phyloP scores from a whole-genome alignment of 352 stramenopile genomes.

The Pythium guiyangense region DNA sequence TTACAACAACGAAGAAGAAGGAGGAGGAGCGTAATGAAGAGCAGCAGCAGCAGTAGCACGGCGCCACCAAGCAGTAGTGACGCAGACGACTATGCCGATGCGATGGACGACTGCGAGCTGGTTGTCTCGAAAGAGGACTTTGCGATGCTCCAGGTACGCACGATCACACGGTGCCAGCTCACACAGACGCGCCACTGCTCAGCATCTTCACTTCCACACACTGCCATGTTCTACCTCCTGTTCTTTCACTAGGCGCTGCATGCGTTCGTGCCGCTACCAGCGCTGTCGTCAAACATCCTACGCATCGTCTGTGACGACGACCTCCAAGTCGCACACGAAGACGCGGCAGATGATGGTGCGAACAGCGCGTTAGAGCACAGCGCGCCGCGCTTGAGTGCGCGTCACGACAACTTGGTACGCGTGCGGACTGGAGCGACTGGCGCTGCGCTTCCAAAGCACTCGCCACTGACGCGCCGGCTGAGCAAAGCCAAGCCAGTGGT shows the following conservation, averaged over 20 bases:
- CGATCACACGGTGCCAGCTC: background rate
- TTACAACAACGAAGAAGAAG: no score
- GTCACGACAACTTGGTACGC: no score
- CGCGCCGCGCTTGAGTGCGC: no score
- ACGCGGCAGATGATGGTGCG: background rate
- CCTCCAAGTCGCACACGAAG: constrained; percentile 35
- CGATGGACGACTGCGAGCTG: constrained; percentile 27
- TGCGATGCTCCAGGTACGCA: constrained; percentile 32
- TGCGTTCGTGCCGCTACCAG: constrained; percentile 45
- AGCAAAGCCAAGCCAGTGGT: background rate
- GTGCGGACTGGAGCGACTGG: no score
- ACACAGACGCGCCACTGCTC: background rate
- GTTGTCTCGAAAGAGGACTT: constrained; percentile 48
- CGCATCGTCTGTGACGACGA: constrained; percentile 51
- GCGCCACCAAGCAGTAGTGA: constrained; percentile 3
- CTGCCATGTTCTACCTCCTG: no score
- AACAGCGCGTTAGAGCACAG: no score
- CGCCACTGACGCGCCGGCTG: background rate
- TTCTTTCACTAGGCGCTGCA: constrained; percentile 34
- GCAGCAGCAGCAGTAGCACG: constrained; percentile 5
- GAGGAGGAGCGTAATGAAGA: no score
- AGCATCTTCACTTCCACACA: no score
- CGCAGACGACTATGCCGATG: constrained; percentile 5
- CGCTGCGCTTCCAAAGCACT: background rate
- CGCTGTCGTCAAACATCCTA: constrained; percentile 44